Conservation (phyloP, 352 stramenopile genomes). For the Globisporangium emineosum region DNA sequence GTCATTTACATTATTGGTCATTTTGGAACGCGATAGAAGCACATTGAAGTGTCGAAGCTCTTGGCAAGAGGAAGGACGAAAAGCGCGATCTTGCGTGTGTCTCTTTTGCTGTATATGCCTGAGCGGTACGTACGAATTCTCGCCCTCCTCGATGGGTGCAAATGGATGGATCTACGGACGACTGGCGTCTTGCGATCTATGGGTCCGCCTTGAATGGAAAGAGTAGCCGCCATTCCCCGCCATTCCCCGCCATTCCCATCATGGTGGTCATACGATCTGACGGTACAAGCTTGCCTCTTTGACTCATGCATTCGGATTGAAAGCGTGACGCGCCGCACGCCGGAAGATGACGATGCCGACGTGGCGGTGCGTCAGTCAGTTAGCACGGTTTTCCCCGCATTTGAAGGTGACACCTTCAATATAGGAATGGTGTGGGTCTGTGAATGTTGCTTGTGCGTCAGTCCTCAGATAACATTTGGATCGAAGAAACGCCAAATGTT, state of each 20-base stretch:
- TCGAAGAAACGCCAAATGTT: no score
- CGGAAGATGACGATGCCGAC: neutral
- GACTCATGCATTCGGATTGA: neutral
- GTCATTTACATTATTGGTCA: no score
- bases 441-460: no score
- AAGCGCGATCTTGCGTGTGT: neutral
- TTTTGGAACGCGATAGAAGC: no score
- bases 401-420: no score
- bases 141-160: neutral
- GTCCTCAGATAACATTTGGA: no score
- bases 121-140: neutral
- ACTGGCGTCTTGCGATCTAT: neutral
- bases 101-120: neutral
- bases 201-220: neutral
- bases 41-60: neutral
- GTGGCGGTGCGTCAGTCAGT: neutral
- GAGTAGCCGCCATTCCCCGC: neutral
- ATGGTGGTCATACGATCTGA: neutral
- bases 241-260: neutral
- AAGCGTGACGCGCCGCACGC: neutral
- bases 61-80: neutral
- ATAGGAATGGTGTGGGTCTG: no score
- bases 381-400: no score
- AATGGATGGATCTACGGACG: neutral
- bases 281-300: neutral